Percentiles rank a stretch among this genome's conserved stretches.
Conservation (phyloP, 805 yeast species). For the Teunomyces lycoperdinae region DNA sequence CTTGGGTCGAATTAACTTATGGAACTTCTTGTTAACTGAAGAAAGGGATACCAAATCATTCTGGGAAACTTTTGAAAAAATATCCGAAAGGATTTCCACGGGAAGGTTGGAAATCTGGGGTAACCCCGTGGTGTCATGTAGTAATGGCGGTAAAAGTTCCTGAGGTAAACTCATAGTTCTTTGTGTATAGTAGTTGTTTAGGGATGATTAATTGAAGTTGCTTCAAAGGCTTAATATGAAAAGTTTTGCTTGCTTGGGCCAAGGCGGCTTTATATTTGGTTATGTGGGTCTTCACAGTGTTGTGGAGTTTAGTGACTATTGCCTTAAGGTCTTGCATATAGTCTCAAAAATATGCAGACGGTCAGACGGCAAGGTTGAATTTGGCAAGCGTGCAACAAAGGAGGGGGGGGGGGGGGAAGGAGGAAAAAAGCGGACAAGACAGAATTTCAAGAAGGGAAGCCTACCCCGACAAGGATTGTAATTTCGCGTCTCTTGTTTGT, state of each 20-base stretch:
- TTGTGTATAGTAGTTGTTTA: too few relatives aligned
- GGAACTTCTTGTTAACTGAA: conserved; percentile 9
- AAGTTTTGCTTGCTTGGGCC: background rate
- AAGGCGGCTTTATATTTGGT: background rate
- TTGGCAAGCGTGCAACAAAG: conserved; percentile 2
- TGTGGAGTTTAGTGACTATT: conserved; percentile 4
- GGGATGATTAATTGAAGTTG: too few relatives aligned
- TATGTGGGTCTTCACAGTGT: background rate
- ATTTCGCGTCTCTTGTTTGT: background rate
- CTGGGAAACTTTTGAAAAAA: conserved; percentile 6
- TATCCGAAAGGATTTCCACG: conserved; percentile 6
- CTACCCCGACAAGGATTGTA: background rate
- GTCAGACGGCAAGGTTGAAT: conserved; percentile 1
- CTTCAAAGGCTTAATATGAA: too few relatives aligned
- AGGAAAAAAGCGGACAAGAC: background rate
- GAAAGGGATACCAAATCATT: conserved; percentile 5
- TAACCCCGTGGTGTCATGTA: conserved; percentile 1
- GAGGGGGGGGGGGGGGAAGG: background rate
- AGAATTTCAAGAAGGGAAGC: background rate
- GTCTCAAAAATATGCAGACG: background rate
- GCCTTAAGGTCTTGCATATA: conserved; percentile 7
- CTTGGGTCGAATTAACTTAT: conserved; percentile 9
- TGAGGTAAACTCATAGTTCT: background rate
- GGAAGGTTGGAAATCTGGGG: conserved; percentile 10
- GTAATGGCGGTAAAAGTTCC: conserved; percentile 2